Evolutionary conservation across 495 filamentous ascomycete genomes (phyloP), one percentile per base, ranked within the genome.

Genomic region (Letharia lupina): DNA sequence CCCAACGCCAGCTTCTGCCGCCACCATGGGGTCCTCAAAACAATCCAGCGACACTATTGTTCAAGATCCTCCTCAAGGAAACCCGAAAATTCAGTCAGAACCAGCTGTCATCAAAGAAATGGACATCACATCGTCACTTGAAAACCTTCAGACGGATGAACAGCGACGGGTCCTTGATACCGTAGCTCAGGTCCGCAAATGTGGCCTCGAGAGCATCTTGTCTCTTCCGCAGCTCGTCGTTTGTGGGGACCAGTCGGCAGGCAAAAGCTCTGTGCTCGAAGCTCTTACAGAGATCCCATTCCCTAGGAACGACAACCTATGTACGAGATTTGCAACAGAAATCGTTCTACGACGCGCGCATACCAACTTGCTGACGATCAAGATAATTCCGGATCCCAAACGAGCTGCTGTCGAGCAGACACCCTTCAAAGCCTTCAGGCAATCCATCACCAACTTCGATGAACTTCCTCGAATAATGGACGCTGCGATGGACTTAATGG

Each of bases 231-330:
- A 91, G 65, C 77, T 93, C 35, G 80, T 91, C 16, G 88, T 91
- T n/a, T 86, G 86, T 65, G 88, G 89, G 1, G 83, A 88, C 70
- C 87, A 90, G 68, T 88, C 85, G 0, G 82, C 83, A 15, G 89
- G 89, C 3, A 91, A 91, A 68, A 88, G 85, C 69, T 91, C 87
- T 0, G 86, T 91, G 0, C 81, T 91, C 0, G 87, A 91, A 74
- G 88, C 86, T 0, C 83, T 93, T 58, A 87, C 87, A 1, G 81
- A 85, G 48, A 84, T 90, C 20, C 82, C 83, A 0, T 91, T 91
- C 66, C 86, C 88, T 0, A 71, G 79, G n/a, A 82, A 87, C 52
- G 82, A 83, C 63, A 84, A 81, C 57, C 70, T 86, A 0, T 90
- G 88, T 72, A 91, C 88, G 0, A 79, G 86, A 0, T 89, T 89